phyloP scores from a whole-genome alignment of 495 filamentous ascomycete genomes.

The Acidomyces sp. region DNA sequence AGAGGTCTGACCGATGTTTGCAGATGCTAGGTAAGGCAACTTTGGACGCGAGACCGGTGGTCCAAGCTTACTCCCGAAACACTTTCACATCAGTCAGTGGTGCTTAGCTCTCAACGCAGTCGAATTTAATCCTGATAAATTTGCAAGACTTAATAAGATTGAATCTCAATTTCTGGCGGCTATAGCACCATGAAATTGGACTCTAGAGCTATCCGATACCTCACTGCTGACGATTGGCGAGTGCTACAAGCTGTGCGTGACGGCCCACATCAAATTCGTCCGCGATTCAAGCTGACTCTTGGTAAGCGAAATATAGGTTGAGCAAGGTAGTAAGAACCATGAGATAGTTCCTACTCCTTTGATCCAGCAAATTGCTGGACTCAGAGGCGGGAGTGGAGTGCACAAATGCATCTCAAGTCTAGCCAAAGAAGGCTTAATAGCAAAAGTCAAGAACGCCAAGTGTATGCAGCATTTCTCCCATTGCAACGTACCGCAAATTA shows the following conservation, averaged over 20 bases:
- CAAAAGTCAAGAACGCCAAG: constrained; percentile 83
- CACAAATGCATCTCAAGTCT: constrained; percentile 76
- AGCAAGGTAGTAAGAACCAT: constrained; percentile 89
- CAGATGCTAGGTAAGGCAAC: no score
- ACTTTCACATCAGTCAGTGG: no score
- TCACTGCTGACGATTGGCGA: constrained; percentile 84
- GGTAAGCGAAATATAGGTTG: constrained; percentile 46
- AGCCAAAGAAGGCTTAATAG: constrained; percentile 86
- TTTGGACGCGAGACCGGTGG: no score
- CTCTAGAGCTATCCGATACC: constrained; percentile 78
- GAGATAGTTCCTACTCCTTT: constrained; percentile 86
- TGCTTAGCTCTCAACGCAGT: no score
- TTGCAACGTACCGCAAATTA: background rate
- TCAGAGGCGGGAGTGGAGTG: constrained; percentile 73
- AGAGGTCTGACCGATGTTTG: no score
- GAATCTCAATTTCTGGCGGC: no score
- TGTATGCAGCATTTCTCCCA: constrained; percentile 40
- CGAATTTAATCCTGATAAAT: no score
- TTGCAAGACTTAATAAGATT: no score
- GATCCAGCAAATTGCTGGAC: constrained; percentile 68
- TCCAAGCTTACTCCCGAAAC: no score
- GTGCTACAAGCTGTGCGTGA: constrained; percentile 75
- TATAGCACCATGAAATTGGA: constrained; percentile 70
- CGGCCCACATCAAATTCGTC: no score
- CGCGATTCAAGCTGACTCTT: constrained; percentile 28